Percentiles rank a stretch among this genome's conserved stretches.
These are phyloP conservation scores for Heliosperma pusillum DNA, from an alignment of 148 eudicot species.

Conservation along the genomic window DNA sequence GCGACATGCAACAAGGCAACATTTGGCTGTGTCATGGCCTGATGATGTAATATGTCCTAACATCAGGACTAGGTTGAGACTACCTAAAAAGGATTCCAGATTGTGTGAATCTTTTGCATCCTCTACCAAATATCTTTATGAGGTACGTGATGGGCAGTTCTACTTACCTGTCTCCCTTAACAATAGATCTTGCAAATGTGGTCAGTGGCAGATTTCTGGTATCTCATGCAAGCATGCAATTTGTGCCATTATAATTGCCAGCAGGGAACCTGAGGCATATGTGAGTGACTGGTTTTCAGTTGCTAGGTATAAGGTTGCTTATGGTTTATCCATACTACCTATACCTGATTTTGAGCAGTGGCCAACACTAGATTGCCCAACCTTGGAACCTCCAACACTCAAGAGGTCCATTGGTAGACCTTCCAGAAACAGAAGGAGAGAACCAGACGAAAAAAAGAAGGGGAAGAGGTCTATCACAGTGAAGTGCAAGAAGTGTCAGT, in stretches of 20 bases:
- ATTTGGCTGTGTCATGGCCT: not conserved
- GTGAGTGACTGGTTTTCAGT: not conserved
- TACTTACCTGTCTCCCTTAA: not conserved
- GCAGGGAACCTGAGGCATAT: not conserved
- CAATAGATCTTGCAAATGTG: not conserved
- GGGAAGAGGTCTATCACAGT: too few species aligned
- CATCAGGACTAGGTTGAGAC: not conserved
- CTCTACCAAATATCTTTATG: not conserved
- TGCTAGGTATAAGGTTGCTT: not conserved
- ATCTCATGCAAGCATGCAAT: not conserved
- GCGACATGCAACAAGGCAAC: constrained; percentile 3
- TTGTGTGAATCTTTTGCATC: not conserved
- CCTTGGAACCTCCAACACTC: too few species aligned
- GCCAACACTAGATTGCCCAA: not conserved
- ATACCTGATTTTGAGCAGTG: not conserved
- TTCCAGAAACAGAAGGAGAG: too few species aligned
- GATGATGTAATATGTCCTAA: not conserved
- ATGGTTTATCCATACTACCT: not conserved
- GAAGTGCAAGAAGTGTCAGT: too few species aligned
- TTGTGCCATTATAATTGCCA: not conserved
- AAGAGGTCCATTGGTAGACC: too few species aligned
- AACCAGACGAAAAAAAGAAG: too few species aligned
- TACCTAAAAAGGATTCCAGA: not conserved
- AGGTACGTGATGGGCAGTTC: not conserved
- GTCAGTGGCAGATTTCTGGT: not conserved